phyloP scores from a whole-genome alignment of 1,284 basidiomycete genomes.

The Violaceomyces palustris region DNA sequence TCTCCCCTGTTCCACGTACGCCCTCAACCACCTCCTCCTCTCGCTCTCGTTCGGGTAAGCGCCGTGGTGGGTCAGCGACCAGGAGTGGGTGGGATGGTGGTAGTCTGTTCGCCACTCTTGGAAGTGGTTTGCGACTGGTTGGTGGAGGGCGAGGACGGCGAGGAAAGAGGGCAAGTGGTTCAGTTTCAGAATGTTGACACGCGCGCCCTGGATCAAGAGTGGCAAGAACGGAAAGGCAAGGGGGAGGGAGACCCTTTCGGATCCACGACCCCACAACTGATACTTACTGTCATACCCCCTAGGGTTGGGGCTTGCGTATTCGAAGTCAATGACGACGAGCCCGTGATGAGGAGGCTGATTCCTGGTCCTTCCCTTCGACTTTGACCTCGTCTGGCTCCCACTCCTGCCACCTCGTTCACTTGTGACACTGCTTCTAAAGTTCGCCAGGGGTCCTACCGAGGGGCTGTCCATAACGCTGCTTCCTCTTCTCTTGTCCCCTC shows the following conservation, averaged over 20 bases:
- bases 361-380: constrained; percentile 16
- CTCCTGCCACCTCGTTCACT: no score
- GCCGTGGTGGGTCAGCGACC: constrained; percentile 40
- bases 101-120: constrained; percentile 50
- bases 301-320: constrained; percentile 46
- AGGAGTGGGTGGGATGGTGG: constrained; percentile 32
- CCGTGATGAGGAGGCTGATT: constrained; percentile 34
- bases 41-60: constrained; percentile 39
- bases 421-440: no score
- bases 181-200: no score
- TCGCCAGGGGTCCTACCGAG: no score
- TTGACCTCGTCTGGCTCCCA: constrained; percentile 8
- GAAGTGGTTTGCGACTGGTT: constrained; percentile 51
- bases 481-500: background rate
- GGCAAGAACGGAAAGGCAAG: no score
- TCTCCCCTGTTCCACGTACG: constrained; percentile 49
- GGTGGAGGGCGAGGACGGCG: constrained; percentile 11
- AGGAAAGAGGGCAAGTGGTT: no score
- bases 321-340: constrained; percentile 50
- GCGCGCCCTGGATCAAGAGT: no score
- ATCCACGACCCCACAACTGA: background rate
- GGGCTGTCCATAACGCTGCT: background rate
- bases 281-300: constrained; percentile 38
- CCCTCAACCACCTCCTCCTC: constrained; percentile 45
- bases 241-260: no score